These are phyloP conservation scores for Aegilops longissima DNA, from an alignment of 176 grass and related monocot genomes.

Conservation along the genomic window DNA sequence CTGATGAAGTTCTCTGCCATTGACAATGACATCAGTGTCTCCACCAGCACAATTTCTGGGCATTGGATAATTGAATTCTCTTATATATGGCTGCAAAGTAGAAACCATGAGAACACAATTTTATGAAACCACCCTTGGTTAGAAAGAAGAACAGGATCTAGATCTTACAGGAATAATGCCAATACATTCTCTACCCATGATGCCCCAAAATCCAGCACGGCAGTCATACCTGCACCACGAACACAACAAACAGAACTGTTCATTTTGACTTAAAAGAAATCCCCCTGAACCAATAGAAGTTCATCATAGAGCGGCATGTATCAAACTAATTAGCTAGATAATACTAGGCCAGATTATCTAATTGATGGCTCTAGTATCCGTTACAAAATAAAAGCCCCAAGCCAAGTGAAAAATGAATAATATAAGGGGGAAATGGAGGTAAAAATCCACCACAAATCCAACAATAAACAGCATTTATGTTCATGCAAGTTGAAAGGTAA, in stretches of 20 bases:
- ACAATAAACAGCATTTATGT: not conserved
- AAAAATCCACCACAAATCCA: not conserved
- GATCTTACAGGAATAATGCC: constrained; percentile 94
- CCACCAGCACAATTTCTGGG: constrained; percentile 67
- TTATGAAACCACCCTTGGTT: not conserved
- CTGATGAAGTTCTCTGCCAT: constrained; percentile 89
- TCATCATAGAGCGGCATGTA: not conserved
- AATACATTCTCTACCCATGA: constrained; percentile 88
- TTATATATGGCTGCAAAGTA: constrained; percentile 69
- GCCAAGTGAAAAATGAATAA: not conserved
- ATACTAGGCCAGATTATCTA: not conserved
- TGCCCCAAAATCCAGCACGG: constrained; percentile 97
- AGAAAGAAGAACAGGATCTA: constrained; percentile 4
- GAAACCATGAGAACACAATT: constrained; percentile 15
- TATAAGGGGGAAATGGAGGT: not conserved
- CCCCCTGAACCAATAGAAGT: not conserved
- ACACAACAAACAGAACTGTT: constrained; percentile 28
- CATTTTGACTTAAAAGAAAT: constrained; percentile 8
- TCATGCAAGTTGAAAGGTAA: constrained; percentile 18
- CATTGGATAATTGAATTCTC: constrained; percentile 89
- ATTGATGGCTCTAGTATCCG: not conserved
- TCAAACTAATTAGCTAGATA: constrained; percentile 28
- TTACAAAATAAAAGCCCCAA: constrained; percentile 6
- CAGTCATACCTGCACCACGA: constrained; percentile 70
- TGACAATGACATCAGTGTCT: constrained; percentile 72